Conservation (phyloP, 495 filamentous ascomycete species). For the Daldinia loculata region DNA sequence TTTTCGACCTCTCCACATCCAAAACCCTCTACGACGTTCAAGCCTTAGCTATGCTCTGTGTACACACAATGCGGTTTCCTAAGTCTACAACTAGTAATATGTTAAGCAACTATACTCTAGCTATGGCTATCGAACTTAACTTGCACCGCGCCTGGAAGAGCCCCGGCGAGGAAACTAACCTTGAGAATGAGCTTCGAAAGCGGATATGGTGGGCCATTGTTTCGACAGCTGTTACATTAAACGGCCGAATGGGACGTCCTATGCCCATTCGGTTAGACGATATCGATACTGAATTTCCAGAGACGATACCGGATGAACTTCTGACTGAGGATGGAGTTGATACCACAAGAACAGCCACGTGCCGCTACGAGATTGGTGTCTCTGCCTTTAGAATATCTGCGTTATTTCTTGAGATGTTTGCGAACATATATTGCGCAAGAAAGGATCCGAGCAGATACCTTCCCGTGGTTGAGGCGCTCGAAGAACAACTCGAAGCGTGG, state of each 20-base stretch:
- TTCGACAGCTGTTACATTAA: slow-evolving; percentile 67
- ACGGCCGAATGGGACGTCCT: slow-evolving; percentile 77
- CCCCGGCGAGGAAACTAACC: slow-evolving; percentile 59
- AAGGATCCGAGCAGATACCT: slow-evolving; percentile 67
- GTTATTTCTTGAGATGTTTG: slow-evolving; percentile 74
- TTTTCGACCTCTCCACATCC: slow-evolving; percentile 66
- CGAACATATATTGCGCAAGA: slow-evolving; percentile 72
- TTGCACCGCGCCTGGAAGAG: slow-evolving; percentile 74
- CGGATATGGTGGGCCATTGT: slow-evolving; percentile 77
- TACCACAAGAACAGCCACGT: slow-evolving; percentile 61
- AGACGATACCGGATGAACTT: slow-evolving; percentile 72
- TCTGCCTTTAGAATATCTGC: slow-evolving; percentile 66
- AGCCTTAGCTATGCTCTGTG: slow-evolving; percentile 72
- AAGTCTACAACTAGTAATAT: slow-evolving; percentile 77
- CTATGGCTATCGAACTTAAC: slow-evolving; percentile 73
- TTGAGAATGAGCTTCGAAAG: slow-evolving; percentile 79
- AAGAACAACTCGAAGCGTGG: slow-evolving; percentile 66
- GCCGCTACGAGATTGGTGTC: slow-evolving; percentile 70
- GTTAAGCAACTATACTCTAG: slow-evolving; percentile 66
- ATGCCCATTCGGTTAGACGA: slow-evolving; percentile 76
- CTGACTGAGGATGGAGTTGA: slow-evolving; percentile 62
- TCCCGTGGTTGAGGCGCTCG: slow-evolving; percentile 66
- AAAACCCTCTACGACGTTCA: slow-evolving; percentile 72
- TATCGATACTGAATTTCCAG: slow-evolving; percentile 78
- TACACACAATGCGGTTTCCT: slow-evolving; percentile 77